Conservation (phyloP, 345 rosid species). For the Streptanthus diversifolius region DNA sequence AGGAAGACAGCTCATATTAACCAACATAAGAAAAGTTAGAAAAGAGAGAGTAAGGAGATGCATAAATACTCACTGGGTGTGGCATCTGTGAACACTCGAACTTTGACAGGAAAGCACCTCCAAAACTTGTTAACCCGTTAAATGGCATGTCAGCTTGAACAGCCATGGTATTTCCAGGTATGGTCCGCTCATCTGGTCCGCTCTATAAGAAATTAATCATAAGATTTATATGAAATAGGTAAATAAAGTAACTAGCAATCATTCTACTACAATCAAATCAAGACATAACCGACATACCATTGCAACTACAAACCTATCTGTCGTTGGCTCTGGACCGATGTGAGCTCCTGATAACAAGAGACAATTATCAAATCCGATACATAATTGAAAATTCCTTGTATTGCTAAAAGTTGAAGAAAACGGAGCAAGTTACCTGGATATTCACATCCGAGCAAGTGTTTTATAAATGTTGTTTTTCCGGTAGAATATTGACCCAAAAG, state of each 20-base stretch:
- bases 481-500: conserved; percentile 96
- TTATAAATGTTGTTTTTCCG: conserved; percentile 91
- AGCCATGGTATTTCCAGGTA: conserved; percentile 90
- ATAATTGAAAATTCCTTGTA: background rate
- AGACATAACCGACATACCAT: conserved; percentile 49
- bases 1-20: conserved; percentile 2
- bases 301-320: conserved; percentile 95
- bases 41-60: background rate
- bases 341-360: conserved; percentile 68
- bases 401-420: background rate
- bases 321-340: conserved; percentile 99
- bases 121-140: conserved; percentile 74
- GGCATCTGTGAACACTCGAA: conserved; percentile 96
- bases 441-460: conserved; percentile 73
- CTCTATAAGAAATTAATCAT: conserved; percentile 38
- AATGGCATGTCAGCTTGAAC: conserved; percentile 92
- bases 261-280: background rate
- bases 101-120: conserved; percentile 83
- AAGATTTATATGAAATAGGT: background rate
- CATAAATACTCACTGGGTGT: conserved; percentile 59
- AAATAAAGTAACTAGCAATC: background rate
- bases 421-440: conserved; percentile 61
- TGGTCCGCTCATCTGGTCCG: conserved; percentile 75
- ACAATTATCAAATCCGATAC: conserved; percentile 7
- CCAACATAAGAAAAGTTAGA: background rate